phyloP scores from a whole-genome alignment of 2,329 filamentous ascomycete species.

The Curvularia hawaiiensis region DNA sequence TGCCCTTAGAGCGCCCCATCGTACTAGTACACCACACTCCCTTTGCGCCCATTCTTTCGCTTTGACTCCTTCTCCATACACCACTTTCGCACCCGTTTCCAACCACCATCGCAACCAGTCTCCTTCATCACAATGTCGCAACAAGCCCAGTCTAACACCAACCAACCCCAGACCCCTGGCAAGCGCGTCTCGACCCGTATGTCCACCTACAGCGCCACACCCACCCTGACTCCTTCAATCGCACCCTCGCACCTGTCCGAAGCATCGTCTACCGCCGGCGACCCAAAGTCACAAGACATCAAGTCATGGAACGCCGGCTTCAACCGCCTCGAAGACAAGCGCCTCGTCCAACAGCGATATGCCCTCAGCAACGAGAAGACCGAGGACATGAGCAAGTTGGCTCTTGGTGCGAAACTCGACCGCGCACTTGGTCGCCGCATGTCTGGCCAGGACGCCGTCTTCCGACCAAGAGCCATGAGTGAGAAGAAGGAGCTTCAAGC shows the following conservation, averaged over 20 bases:
- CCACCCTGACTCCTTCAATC: slow-evolving; percentile 58
- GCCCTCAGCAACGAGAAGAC: slow-evolving; percentile 78
- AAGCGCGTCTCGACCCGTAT: slow-evolving; percentile 52
- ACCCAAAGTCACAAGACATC: slow-evolving; percentile 66
- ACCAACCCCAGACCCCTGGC: slow-evolving; percentile 39
- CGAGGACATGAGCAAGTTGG: slow-evolving; percentile 82
- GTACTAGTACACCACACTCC: background rate
- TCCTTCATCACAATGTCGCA: slow-evolving; percentile 24
- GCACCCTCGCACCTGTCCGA: slow-evolving; percentile 50
- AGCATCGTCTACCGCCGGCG: slow-evolving; percentile 42
- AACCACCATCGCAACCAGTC: background rate
- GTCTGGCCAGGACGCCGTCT: slow-evolving; percentile 86
- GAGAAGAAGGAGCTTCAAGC: slow-evolving; percentile 44
- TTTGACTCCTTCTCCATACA: slow-evolving; percentile 7
- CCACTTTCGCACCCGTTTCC: background rate
- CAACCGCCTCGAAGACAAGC: slow-evolving; percentile 88
- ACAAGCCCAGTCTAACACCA: slow-evolving; percentile 33
- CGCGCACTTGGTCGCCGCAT: slow-evolving; percentile 84
- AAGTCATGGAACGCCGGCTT: slow-evolving; percentile 79
- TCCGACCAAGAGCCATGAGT: slow-evolving; percentile 60
- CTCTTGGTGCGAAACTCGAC: slow-evolving; percentile 88
- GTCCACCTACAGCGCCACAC: slow-evolving; percentile 57
- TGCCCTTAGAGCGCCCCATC: slow-evolving; percentile 4
- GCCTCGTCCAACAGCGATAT: slow-evolving; percentile 81
- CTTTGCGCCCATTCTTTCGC: slow-evolving; percentile 8